Conservation (phyloP, 1,139 yeast genomes). For the Diutina sp. region DNA sequence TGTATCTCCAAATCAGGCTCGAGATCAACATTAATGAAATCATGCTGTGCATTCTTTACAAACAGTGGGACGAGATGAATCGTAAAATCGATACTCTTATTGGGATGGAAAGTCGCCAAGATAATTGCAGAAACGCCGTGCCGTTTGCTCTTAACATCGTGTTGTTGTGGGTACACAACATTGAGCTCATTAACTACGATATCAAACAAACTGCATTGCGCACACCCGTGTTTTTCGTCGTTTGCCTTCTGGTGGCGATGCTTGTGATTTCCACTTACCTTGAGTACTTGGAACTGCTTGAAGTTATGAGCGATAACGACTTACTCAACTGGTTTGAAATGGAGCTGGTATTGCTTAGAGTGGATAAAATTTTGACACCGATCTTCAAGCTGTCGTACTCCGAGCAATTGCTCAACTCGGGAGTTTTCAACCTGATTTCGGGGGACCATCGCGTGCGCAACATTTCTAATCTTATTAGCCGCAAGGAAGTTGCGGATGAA, state of each 20-base stretch:
- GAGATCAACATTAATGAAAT: slow-evolving; percentile 47
- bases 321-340: slow-evolving; percentile 1
- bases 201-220: slow-evolving; percentile 52
- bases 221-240: slow-evolving; percentile 63
- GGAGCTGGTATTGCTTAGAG: slow-evolving; percentile 2
- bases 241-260: slow-evolving; percentile 51
- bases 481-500: not conserved
- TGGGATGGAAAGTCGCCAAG: slow-evolving; percentile 31
- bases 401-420: not conserved
- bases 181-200: slow-evolving; percentile 41
- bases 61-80: slow-evolving; percentile 59
- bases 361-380: not conserved
- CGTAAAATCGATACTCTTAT: slow-evolving; percentile 27
- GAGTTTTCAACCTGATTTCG: not conserved
- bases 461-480: not conserved
- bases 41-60: slow-evolving; percentile 41
- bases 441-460: slow-evolving; percentile 1
- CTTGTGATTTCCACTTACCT: slow-evolving; percentile 22
- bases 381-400: not conserved
- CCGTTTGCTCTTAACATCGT: slow-evolving; percentile 45
- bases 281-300: not conserved
- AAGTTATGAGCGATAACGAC: not conserved
- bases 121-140: slow-evolving; percentile 34
- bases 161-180: slow-evolving; percentile 58
- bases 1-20: slow-evolving; percentile 51